Percentiles rank a stretch among this genome's conserved stretches.
These are phyloP conservation scores for Lasiosphaeriaceae sp. DNA, from an alignment of 495 filamentous ascomycete species.

Conservation along the genomic window DNA sequence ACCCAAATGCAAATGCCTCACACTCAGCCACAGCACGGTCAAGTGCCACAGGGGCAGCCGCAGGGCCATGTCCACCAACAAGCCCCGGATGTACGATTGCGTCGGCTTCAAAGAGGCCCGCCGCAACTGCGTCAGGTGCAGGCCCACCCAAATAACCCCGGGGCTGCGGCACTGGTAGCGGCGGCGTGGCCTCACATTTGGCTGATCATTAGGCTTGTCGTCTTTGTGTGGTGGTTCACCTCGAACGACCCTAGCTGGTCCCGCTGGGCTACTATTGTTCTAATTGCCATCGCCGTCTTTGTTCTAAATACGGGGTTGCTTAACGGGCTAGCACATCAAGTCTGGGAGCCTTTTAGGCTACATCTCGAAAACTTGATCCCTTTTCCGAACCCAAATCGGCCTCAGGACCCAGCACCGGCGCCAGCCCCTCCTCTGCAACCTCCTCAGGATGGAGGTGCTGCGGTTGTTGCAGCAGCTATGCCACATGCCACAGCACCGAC, in stretches of 20 bases:
- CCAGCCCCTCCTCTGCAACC: constrained; percentile 11
- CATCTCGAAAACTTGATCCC: constrained; percentile 73
- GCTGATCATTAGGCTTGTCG: constrained; percentile 70
- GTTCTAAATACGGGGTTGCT: constrained; percentile 63
- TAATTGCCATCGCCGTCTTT: constrained; percentile 56
- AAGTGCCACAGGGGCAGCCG: not conserved
- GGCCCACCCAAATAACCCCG: constrained; percentile 36
- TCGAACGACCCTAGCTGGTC: constrained; percentile 66
- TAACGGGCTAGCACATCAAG: constrained; percentile 50
- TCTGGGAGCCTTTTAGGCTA: constrained; percentile 60
- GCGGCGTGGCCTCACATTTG: constrained; percentile 61
- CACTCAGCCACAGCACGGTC: constrained; percentile 15
- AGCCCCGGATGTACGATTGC: not conserved
- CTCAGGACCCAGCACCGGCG: not conserved
- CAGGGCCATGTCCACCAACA: constrained; percentile 1
- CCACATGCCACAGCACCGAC: constrained; percentile 29
- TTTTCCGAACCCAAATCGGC: constrained; percentile 35
- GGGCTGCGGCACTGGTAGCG: constrained; percentile 44
- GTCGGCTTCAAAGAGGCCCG: not conserved
- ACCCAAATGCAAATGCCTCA: constrained; percentile 10
- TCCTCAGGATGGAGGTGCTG: constrained; percentile 2
- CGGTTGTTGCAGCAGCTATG: constrained; percentile 1
- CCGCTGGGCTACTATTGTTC: constrained; percentile 60
- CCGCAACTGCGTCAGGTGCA: constrained; percentile 1
- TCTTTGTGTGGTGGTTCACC: constrained; percentile 78